Base-by-base conservation (phyloP, 2,329 filamentous ascomycete genomes). In the Aureobasidium uvarum region DNA sequence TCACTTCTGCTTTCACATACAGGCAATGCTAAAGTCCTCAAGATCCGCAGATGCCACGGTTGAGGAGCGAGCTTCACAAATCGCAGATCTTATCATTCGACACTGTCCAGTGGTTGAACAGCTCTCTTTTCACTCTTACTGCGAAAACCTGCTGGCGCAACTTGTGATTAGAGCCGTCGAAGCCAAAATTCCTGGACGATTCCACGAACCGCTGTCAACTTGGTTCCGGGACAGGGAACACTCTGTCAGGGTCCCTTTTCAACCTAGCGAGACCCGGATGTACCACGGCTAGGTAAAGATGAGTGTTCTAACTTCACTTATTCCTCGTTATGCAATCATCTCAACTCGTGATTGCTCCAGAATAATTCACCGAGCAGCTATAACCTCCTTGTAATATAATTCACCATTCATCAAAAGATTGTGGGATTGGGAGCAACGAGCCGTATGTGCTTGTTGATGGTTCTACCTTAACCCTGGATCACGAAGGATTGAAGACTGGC, bases 211-310 rank as follows among this genome's bases (percentile, higher is more conserved):
- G 5, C 5, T 23, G n/a, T 23, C 13, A 28, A 54, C 51, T 13
- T 54, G 25, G 33, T 54, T 54, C n/a, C 31, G 33, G 16, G 23
- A 18, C 23, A 5, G 38, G 2, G n/a, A 38, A 6, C 5, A 54
- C 1, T 54, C 33, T 5, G 23, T n/a, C 31, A 6, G 23, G 16
- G 2, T 38, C 18, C 38, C 23, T 1, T 54, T 38, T 33, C 51
- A 54, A 14, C 51, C 51, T 23, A 54, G 51, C 51, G 51, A 54
- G 11, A 54, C 51, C 31, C 38, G 51, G 33, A 54, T 54, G 3
- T 54, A 23, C 16, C 33, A 38, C 33, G 18, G 20, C 7, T 50
- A 10, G 23, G n/a, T 45, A 31, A 14, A 1, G 38, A 45, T 48
- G 45, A 25, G 45, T 8, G 11, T 14, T 11, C 41, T 10, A 18